Conservation (phyloP, 1,284 basidiomycete genomes). For the Trametes versicolor region DNA sequence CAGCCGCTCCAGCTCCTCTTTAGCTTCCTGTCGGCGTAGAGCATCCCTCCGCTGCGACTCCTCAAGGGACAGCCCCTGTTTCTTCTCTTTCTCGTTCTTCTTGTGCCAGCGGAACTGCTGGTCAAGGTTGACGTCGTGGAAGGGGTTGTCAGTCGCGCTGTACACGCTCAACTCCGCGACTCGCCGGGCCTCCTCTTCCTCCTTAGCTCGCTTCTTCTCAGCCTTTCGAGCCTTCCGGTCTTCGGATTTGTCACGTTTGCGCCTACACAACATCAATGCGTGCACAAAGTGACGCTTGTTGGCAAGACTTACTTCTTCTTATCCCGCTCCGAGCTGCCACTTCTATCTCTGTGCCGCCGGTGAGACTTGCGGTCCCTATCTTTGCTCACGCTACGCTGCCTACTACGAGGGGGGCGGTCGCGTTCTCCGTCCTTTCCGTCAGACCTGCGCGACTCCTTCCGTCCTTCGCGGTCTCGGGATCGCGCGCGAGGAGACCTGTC, state of each 20-base stretch:
- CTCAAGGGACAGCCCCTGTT: constrained; percentile 82
- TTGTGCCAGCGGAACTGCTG: constrained; percentile 99
- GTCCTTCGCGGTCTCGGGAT: constrained; percentile 37
- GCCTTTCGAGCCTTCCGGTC: constrained; percentile 83
- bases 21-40: constrained; percentile 86
- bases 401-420: constrained; percentile 43
- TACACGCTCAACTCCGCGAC: constrained; percentile 93
- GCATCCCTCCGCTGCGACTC: constrained; percentile 88
- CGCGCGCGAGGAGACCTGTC: constrained; percentile 36
- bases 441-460: constrained; percentile 45
- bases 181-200: constrained; percentile 88
- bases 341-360: constrained; percentile 53
- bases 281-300: constrained; percentile 2
- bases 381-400: constrained; percentile 53
- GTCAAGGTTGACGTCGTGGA: constrained; percentile 95
- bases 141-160: constrained; percentile 95
- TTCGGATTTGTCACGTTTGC: constrained; percentile 83
- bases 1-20: constrained; percentile 93
- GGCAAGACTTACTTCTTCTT: constrained; percentile 65
- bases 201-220: constrained; percentile 81
- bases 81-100: constrained; percentile 96
- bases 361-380: constrained; percentile 49
- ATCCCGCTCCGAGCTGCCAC: constrained; percentile 47
- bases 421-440: constrained; percentile 47
- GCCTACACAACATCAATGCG: constrained; percentile 51